A percentile compares a stretch with the other conserved stretches of the same genome.
Conservation (phyloP, 2,329 filamentous ascomycete genomes). For the Magnaporthales sp. region DNA sequence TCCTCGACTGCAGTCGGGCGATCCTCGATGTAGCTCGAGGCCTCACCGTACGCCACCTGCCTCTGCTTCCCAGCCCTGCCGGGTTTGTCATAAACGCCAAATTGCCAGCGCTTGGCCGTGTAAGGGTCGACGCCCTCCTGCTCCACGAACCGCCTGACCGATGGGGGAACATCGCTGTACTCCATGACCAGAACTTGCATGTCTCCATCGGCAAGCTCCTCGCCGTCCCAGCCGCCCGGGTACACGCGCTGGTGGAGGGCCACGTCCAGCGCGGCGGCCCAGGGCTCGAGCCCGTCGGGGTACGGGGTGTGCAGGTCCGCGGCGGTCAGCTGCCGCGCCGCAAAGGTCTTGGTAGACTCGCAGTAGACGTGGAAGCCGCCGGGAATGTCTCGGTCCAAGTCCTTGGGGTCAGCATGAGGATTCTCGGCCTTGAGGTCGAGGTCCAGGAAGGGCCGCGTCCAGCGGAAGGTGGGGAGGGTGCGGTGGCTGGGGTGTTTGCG, state of each 20-base stretch:
- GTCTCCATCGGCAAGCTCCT: conserved; percentile 1
- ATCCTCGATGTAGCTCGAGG: neutral
- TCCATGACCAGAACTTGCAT: conserved; percentile 14
- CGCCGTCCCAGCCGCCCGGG: conserved; percentile 8
- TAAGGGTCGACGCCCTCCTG: conserved; percentile 10
- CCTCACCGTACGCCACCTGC: conserved; percentile 3
- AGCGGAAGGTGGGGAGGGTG: conserved; percentile 3
- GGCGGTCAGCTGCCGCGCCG: conserved; percentile 5
- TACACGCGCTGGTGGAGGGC: conserved; percentile 1
- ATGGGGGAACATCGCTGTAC: conserved; percentile 16
- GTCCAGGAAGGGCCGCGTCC: conserved; percentile 6
- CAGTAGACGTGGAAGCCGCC: conserved; percentile 7
- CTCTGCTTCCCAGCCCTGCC: conserved; percentile 3
- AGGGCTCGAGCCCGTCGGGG: conserved; percentile 2
- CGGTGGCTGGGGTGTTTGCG: conserved; percentile 3
- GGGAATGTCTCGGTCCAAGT: conserved; percentile 3
- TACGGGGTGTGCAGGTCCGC: conserved; percentile 3
- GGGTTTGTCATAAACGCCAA: conserved; percentile 19
- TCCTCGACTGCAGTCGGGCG: conserved; percentile 5
- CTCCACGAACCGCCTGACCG: conserved; percentile 20
- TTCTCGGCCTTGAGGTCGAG: neutral
- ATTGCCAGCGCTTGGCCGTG: conserved; percentile 16
- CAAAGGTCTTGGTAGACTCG: conserved; percentile 2
- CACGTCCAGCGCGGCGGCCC: conserved; percentile 1
- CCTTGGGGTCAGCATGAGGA: neutral